Base-by-base conservation (phyloP, 73 alveolate species). In the Paramecium caudatum region DNA sequence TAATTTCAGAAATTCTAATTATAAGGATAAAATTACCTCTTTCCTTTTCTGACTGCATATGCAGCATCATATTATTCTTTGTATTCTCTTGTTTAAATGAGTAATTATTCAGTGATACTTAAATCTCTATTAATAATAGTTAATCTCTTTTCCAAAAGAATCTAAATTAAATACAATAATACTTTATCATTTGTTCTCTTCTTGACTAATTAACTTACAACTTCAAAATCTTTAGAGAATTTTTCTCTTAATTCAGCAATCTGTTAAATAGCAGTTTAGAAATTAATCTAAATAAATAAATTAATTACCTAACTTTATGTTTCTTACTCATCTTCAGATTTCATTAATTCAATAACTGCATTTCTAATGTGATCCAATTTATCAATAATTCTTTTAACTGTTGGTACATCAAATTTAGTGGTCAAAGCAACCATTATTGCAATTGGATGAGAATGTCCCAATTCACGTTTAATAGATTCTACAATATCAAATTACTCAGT, bases 51-150 rank as follows among this genome's bases (percentile, higher is more conserved):
- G n/a, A 41, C 62, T 36, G 39, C 62, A 45, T 74, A 74, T 16
- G 69, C 68, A 41, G 88, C 88, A 41, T 74, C 88, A 74, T 74
- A 74, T 74, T 74, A 74, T 41, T 74, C 88, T 17, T 45, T 74
- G n/a, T 74, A 74, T 74, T 74, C 88, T 37, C 39, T 74, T 3
- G 88, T 74, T 74, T 74, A 36, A 12, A 27, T 23, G 39, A 74
- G 65, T 43, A 74, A 41, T 74, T 41, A 3, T 21, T 74, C 68
- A 27, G 88, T 74, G 0, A 41, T 5, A 27, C 43, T 37, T 15
- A 74, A n/a, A 74, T 74, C 88, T 74, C 68, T 74, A 74, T 37
- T 45, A 12, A 74, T 41, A 3, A 43, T 45, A 0, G 88, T 37
- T 27, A 74, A 21, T 74, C 88, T 74, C 21, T 74, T 74, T 19